Percentiles rank a stretch among this genome's conserved stretches.
Conservation (phyloP, 1,139 yeast genomes). For the Geotrichum klebahnii region DNA sequence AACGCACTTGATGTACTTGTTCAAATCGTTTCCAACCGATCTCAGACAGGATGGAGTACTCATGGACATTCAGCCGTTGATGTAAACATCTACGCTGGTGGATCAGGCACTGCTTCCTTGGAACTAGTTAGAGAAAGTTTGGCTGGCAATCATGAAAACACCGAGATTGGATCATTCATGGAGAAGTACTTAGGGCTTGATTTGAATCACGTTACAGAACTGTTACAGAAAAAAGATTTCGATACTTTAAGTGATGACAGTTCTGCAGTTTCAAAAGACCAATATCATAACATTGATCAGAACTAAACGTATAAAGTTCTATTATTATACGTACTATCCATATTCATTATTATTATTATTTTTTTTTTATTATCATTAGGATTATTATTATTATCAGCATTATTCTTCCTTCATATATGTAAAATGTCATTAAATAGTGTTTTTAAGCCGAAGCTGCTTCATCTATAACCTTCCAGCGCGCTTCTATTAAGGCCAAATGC, state of each 20-base stretch:
- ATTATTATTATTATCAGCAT: background rate
- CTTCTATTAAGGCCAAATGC: conserved; percentile 16
- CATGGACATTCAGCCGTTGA: conserved; percentile 90
- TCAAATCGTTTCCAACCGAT: conserved; percentile 61
- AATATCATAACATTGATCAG: background rate
- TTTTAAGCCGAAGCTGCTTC: conserved; percentile 1
- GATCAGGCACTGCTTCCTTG: conserved; percentile 51
- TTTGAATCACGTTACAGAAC: conserved; percentile 49
- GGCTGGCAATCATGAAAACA: conserved; percentile 61
- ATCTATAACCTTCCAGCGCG: conserved; percentile 19
- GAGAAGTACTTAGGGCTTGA: conserved; percentile 54
- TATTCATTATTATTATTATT: background rate
- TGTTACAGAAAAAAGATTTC: conserved; percentile 20
- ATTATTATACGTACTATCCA: background rate
- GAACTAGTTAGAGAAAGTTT: conserved; percentile 37
- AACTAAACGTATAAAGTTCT: background rate
- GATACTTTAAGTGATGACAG: background rate
- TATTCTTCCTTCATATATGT: too few species aligned
- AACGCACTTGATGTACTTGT: conserved; percentile 47
- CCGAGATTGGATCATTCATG: conserved; percentile 72
- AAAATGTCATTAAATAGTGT: too few species aligned
- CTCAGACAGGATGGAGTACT: conserved; percentile 83
- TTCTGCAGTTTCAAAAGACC: background rate
- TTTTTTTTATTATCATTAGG: background rate
- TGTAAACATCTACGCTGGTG: conserved; percentile 73